These are phyloP conservation scores for Chalciporus pseudorubinellus DNA, from an alignment of 768 basidiomycete species.

Conservation along the genomic window DNA sequence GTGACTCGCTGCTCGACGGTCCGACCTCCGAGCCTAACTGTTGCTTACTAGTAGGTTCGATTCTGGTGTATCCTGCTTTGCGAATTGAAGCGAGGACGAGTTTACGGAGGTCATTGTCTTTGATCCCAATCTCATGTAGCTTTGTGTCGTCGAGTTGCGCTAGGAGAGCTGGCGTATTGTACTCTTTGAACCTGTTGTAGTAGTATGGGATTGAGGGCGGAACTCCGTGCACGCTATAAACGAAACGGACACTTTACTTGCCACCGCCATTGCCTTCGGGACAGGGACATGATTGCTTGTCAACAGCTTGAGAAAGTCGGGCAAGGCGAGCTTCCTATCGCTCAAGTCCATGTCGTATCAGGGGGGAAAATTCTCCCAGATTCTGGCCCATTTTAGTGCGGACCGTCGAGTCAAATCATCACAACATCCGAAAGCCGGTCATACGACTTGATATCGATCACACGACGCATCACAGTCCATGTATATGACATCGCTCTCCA, in stretches of 20 bases:
- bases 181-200: conserved; percentile 63
- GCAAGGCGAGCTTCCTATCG: conserved; percentile 53
- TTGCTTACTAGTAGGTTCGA: conserved; percentile 11
- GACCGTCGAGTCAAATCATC: too few species aligned
- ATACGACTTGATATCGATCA: too few species aligned
- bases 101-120: conserved; percentile 63
- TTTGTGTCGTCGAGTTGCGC: conserved; percentile 56
- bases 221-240: background rate
- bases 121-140: conserved; percentile 56
- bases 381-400: background rate
- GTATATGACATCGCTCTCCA: background rate
- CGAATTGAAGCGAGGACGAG: conserved; percentile 56
- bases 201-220: conserved; percentile 11
- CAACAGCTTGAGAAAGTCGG: conserved; percentile 64
- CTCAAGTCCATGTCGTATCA: background rate
- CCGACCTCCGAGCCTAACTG: conserved; percentile 16
- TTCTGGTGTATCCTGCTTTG: conserved; percentile 55
- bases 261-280: conserved; percentile 64
- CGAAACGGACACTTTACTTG: conserved; percentile 61
- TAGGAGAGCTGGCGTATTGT: conserved; percentile 60
- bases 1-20: conserved; percentile 10
- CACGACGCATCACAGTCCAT: background rate
- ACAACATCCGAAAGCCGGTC: too few species aligned
- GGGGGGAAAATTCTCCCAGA: background rate
- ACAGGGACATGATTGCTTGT: conserved; percentile 56